Base-by-base conservation (phyloP, 768 basidiomycete species). In the Guyanaporus albipodus region DNA sequence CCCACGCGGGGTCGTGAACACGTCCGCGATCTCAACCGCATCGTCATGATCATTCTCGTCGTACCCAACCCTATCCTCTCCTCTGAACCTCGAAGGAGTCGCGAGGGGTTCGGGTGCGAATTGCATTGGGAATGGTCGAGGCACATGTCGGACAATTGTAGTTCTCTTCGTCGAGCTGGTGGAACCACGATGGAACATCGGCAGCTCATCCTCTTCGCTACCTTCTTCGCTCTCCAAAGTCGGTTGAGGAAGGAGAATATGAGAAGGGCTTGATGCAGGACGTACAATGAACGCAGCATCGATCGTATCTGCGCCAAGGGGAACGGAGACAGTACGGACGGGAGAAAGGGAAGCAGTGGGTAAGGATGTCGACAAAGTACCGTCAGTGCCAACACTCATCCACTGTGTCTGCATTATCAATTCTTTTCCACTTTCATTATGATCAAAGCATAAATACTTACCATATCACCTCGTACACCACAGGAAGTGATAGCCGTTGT, bases 41-140 rank as follows among this genome's bases (percentile, higher is more conserved):
- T 51, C 47, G 2, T 4, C 37, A 14, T 17, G 40, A 7, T 46
- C 23, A 18, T 42, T 6, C n/a, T 31, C 42, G 8, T 21, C 33
- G 15, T 29, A 19, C 31, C n/a, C 34, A 24, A 17, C 26, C 9
- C 11, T 7, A 10, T 23, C 2, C 10, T 6, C 32, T 24, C 27
- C 34, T 17, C 10, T n/a, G 9, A 23, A 4, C 11, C 34, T 38
- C 8, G 44, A 44, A 33, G 34, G 3, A 4, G n/a, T 12, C 3
- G 46, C 19, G 4, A 15, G 33, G 8, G 44, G 31, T 10, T 40
- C n/a, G 24, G 22, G n/a, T 10, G 27, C 43, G 12, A 53, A 27
- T 15, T 58, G 59, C 53, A 65, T 57, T 35, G 66, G 64, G 48
- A 67, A 65, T 19, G 63, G 60, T 7, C 41, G 56, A 36, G 49